phyloP scores from a whole-genome alignment of 495 filamentous ascomycete genomes.

The Annulohypoxylon bovei region DNA sequence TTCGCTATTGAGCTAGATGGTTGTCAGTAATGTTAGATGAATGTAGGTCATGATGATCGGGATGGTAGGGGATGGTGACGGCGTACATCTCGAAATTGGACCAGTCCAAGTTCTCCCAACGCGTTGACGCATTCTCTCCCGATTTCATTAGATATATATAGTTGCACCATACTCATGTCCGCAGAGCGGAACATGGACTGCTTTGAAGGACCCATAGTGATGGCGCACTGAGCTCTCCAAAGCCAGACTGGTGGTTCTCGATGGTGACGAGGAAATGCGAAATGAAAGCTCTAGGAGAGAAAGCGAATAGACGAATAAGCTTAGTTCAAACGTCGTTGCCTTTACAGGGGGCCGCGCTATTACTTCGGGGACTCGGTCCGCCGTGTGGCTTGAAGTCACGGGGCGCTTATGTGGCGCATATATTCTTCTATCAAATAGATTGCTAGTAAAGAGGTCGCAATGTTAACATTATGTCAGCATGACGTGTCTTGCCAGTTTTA shows the following conservation, averaged over 20 bases:
- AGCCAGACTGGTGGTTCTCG: constrained; percentile 33
- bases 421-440: not conserved
- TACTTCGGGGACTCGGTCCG: constrained; percentile 3
- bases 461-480: constrained; percentile 19
- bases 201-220: constrained; percentile 65
- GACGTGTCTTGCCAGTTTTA: constrained; percentile 6
- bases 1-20: constrained; percentile 83
- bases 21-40: constrained; percentile 37
- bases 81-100: constrained; percentile 96
- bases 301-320: constrained; percentile 1
- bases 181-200: constrained; percentile 99
- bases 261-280: constrained; percentile 35
- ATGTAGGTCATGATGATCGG: not conserved
- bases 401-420: constrained; percentile 26
- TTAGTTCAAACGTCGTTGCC: constrained; percentile 34
- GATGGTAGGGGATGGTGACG: constrained; percentile 9
- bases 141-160: constrained; percentile 98
- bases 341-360: constrained; percentile 31
- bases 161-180: constrained; percentile 99
- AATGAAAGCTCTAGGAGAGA: constrained; percentile 14
- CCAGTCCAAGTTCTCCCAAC: constrained; percentile 91
- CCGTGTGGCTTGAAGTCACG: constrained; percentile 41
- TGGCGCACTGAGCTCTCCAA: constrained; percentile 39
- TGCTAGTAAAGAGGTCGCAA: not conserved
- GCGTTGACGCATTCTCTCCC: constrained; percentile 97